Percentiles rank a stretch among this genome's conserved stretches.
Conservation (phyloP, 306 rosid species). For the Astragalus membranaceus region DNA sequence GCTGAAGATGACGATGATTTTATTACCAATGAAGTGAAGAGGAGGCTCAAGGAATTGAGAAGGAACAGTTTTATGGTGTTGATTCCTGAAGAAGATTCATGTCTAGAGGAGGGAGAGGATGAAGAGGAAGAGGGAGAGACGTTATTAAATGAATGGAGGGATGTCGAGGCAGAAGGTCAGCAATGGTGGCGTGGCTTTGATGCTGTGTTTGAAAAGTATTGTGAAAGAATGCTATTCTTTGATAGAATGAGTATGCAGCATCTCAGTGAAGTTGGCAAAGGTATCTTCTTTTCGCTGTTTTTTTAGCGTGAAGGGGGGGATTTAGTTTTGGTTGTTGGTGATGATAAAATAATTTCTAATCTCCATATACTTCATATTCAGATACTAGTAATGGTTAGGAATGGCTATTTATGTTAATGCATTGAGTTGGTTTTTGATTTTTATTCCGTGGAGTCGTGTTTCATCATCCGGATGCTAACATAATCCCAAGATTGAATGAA, state of each 20-base stretch:
- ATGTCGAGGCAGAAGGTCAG: conserved; percentile 91
- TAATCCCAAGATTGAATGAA: not conserved
- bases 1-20: conserved; percentile 87
- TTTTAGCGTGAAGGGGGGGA: not conserved
- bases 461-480: not conserved
- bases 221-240: conserved; percentile 80
- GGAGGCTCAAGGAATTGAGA: conserved; percentile 88
- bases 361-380: not conserved
- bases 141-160: conserved; percentile 77
- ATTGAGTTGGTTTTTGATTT: not conserved
- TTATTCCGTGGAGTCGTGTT: not conserved
- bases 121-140: conserved; percentile 55
- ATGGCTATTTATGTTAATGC: not conserved
- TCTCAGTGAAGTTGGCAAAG: conserved; percentile 51
- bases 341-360: not conserved
- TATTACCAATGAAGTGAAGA: conserved; percentile 79
- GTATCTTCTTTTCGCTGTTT: conserved; percentile 15
- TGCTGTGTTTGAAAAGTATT: conserved; percentile 75
- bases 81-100: conserved; percentile 93
- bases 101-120: conserved; percentile 69
- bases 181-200: conserved; percentile 98
- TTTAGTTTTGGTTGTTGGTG: not conserved
- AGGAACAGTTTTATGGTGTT: conserved; percentile 90
- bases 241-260: conserved; percentile 65
- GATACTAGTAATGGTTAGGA: not conserved